Percentiles rank a stretch among this genome's conserved stretches.
Evolutionary conservation across 1,284 basidiomycete genomes (phyloP).

Genomic region (Cryptococcus amylolentus): DNA sequence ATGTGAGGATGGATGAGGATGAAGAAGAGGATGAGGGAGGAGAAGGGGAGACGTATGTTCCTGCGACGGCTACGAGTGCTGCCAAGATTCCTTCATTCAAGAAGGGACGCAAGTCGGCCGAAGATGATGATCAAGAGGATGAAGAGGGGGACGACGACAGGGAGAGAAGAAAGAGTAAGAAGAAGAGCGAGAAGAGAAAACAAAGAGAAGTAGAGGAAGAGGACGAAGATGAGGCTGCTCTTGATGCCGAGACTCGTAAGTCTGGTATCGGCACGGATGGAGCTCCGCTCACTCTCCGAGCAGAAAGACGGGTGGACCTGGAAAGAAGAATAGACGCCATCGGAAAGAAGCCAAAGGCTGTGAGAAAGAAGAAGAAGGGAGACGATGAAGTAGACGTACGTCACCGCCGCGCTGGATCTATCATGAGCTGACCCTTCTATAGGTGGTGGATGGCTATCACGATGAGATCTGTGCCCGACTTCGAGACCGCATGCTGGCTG

Average conservation of each 20-base stretch:
- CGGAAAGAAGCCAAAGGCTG: slow-evolving; percentile 70
- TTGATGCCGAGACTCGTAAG: slow-evolving; percentile 29
- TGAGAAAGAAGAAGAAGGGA: slow-evolving; percentile 64
- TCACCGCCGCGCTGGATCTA: neutral
- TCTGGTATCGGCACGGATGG: neutral
- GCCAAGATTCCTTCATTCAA: slow-evolving; percentile 47
- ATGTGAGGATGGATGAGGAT: slow-evolving; percentile 4
- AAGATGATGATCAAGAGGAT: slow-evolving; percentile 51
- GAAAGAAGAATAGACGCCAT: slow-evolving; percentile 66
- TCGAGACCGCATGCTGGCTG: slow-evolving; percentile 78
- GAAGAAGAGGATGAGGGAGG: slow-evolving; percentile 35
- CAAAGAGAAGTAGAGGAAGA: slow-evolving; percentile 24
- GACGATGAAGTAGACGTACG: slow-evolving; percentile 57
- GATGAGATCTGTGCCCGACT: slow-evolving; percentile 87
- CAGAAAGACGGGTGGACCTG: slow-evolving; percentile 28
- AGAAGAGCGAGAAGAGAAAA: slow-evolving; percentile 54
- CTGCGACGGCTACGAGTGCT: slow-evolving; percentile 52
- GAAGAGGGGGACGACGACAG: slow-evolving; percentile 51
- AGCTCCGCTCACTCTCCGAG: neutral
- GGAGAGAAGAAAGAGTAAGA: slow-evolving; percentile 56
- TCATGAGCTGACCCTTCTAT: slow-evolving; percentile 27
- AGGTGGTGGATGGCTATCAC: slow-evolving; percentile 74
- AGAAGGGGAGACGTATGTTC: slow-evolving; percentile 63
- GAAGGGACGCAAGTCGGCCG: slow-evolving; percentile 50
- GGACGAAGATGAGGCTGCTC: slow-evolving; percentile 44